Evolutionary conservation across 441 rosid genomes (phyloP).

Genomic region (Dalechampia spathulata): DNA sequence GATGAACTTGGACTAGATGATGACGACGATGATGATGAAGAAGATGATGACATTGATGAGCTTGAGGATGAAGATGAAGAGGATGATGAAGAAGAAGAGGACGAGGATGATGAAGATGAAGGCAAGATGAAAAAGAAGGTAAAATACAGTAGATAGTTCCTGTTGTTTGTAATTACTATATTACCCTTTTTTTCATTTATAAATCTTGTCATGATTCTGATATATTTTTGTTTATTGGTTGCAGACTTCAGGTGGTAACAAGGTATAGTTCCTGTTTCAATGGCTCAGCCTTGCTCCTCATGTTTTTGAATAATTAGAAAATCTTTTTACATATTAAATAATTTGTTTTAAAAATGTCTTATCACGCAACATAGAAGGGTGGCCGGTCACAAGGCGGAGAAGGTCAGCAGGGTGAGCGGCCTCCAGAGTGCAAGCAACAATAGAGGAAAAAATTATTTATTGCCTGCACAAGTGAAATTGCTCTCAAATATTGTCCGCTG

Average conservation of each 20-base stretch:
- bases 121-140: conserved; percentile 39
- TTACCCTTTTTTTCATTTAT: conserved; percentile 1
- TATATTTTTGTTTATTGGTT: conserved; percentile 7
- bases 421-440: conserved; percentile 84
- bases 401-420: conserved; percentile 58
- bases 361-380: conserved; percentile 49
- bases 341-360: no score
- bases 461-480: conserved; percentile 6
- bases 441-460: conserved; percentile 19
- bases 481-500: conserved; percentile 7
- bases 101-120: conserved; percentile 43
- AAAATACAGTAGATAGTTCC: not conserved
- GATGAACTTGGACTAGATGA: conserved; percentile 39
- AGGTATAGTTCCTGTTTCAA: conserved; percentile 29
- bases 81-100: conserved; percentile 17
- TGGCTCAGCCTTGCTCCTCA: no score
- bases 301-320: no score
- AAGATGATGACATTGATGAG: no score
- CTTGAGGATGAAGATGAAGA: conserved; percentile 33
- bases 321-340: conserved; percentile 15
- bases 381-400: conserved; percentile 36
- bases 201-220: conserved; percentile 9
- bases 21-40: conserved; percentile 31
- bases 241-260: conserved; percentile 51
- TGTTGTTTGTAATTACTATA: not conserved